Percentiles rank a stretch among this genome's conserved stretches.
These are phyloP conservation scores for Neurospora crassa DNA, from an alignment of 2,329 filamentous ascomycete species.

Conservation along the genomic window DNA sequence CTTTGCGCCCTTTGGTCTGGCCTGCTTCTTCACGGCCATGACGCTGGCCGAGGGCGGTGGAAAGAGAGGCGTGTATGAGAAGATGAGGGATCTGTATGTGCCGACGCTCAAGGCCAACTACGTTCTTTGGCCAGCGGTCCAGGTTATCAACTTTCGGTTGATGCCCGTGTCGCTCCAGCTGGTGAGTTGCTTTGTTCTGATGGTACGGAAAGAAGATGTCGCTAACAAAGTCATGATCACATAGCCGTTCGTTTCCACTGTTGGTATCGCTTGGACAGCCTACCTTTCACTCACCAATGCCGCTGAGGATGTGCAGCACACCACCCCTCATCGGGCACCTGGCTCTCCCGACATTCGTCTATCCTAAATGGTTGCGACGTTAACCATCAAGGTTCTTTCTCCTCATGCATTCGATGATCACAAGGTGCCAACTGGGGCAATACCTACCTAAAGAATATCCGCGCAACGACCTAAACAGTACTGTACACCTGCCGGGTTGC, in stretches of 20 bases:
- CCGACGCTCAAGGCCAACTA: constrained; percentile 95
- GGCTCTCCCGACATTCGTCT: constrained; percentile 14
- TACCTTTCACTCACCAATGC: constrained; percentile 91
- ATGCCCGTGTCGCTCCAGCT: constrained; percentile 96
- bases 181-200: constrained; percentile 44
- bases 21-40: constrained; percentile 91
- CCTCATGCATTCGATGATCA: background rate
- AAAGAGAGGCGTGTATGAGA: constrained; percentile 64
- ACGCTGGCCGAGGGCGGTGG: constrained; percentile 90
- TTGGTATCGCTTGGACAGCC: constrained; percentile 96
- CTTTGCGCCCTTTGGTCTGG: constrained; percentile 83
- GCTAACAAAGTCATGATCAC: constrained; percentile 4
- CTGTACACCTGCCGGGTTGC: background rate
- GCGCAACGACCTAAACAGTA: background rate
- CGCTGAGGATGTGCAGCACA: constrained; percentile 53
- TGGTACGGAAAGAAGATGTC: constrained; percentile 4
- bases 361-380: background rate
- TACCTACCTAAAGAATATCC: background rate
- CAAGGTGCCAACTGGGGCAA: background rate
- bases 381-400: background rate
- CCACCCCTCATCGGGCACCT: constrained; percentile 24
- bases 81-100: constrained; percentile 88
- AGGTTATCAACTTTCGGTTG: constrained; percentile 91
- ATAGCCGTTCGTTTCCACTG: constrained; percentile 87
- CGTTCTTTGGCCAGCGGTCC: constrained; percentile 88